A percentile compares a stretch with the other conserved stretches of the same genome.
These are phyloP conservation scores for Botrytis elliptica DNA, from an alignment of 2,329 filamentous ascomycete genomes.

Conservation along the genomic window DNA sequence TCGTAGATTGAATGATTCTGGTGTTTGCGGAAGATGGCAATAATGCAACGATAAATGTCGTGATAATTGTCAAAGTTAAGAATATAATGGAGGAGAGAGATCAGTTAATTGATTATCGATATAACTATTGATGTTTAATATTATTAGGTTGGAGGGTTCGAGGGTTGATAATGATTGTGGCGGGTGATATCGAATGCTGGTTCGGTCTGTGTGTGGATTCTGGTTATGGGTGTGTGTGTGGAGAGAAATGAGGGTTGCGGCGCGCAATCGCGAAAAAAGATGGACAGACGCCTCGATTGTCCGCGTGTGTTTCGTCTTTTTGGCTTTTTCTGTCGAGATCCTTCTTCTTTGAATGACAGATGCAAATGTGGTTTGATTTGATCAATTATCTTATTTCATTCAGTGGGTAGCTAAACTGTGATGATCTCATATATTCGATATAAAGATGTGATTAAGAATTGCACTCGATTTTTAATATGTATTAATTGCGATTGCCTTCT, in stretches of 20 bases:
- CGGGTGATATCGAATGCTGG: constrained; percentile 10
- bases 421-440: neutral
- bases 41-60: neutral
- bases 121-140: neutral
- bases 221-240: neutral
- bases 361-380: neutral
- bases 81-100: neutral
- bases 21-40: constrained; percentile 34
- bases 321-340: neutral
- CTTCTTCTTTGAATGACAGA: neutral
- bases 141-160: constrained; percentile 7
- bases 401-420: neutral
- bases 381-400: neutral
- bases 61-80: neutral
- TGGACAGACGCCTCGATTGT: neutral
- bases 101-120: neutral
- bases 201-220: neutral
- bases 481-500: neutral
- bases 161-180: constrained; percentile 16
- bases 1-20: constrained; percentile 23
- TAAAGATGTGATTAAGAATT: neutral
- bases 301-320: neutral
- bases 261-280: neutral
- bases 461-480: neutral
- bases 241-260: neutral